A percentile compares a stretch with the other conserved stretches of the same genome.
These are phyloP conservation scores for Talaromyces thailandensis DNA, from an alignment of 495 filamentous ascomycete species.

Conservation along the genomic window DNA sequence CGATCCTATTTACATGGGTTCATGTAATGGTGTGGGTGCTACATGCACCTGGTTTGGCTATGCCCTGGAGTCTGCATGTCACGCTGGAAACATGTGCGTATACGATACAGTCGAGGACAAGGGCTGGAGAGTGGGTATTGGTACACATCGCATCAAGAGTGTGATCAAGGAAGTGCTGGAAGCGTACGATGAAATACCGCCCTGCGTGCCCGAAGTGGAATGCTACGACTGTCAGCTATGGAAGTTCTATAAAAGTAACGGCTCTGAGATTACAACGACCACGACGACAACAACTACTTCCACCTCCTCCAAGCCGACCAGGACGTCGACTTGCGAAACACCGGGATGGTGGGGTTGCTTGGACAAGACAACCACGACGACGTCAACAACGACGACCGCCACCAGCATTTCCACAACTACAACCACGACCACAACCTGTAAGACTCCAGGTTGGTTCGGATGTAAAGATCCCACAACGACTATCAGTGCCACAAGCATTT, in stretches of 20 bases:
- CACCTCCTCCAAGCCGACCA: constrained; percentile 40
- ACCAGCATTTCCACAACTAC: constrained; percentile 44
- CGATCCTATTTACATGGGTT: constrained; percentile 90
- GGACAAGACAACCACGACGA: constrained; percentile 53
- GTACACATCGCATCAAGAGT: constrained; percentile 73
- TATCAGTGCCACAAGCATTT: constrained; percentile 9
- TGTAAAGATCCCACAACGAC: constrained; percentile 39
- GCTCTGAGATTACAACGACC: constrained; percentile 64
- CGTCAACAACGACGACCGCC: constrained; percentile 37
- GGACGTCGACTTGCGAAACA: constrained; percentile 80
- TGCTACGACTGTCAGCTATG: constrained; percentile 87
- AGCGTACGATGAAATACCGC: constrained; percentile 67
- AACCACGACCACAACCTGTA: constrained; percentile 65
- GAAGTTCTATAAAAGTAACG: constrained; percentile 91
- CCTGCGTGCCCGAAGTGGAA: constrained; percentile 63
- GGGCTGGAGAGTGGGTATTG: constrained; percentile 79
- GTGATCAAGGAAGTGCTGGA: constrained; percentile 82
- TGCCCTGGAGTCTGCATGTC: constrained; percentile 84
- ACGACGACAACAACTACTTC: constrained; percentile 42
- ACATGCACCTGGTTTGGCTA: constrained; percentile 89
- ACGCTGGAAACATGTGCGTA: constrained; percentile 76
- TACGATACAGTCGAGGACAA: constrained; percentile 89
- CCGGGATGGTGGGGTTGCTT: constrained; percentile 62
- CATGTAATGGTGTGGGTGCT: constrained; percentile 82
- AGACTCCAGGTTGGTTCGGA: constrained; percentile 66